phyloP scores from a whole-genome alignment of 192 early-diverging fungal genomes.

The Dissophora ornata region DNA sequence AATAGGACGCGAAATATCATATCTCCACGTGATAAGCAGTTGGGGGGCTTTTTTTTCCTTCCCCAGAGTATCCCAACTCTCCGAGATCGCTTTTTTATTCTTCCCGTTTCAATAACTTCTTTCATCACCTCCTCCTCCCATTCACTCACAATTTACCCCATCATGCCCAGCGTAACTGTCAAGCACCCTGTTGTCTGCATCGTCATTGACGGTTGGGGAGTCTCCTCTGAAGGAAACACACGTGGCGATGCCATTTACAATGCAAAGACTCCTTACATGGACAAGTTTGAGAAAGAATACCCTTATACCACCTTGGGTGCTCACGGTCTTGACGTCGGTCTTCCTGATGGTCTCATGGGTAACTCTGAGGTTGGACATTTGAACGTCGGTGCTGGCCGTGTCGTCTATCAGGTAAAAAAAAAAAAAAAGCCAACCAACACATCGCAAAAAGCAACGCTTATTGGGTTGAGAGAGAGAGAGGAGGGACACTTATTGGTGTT shows the following conservation, averaged over 20 bases:
- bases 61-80: not conserved
- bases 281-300: constrained; percentile 77
- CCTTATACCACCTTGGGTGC: constrained; percentile 85
- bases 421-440: not conserved
- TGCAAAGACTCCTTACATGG: constrained; percentile 95
- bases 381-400: constrained; percentile 99
- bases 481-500: not conserved
- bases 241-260: constrained; percentile 93
- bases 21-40: no score
- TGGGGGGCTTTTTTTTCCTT: not conserved
- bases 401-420: constrained; percentile 91
- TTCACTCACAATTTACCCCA: constrained; percentile 3
- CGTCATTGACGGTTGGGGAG: constrained; percentile 98
- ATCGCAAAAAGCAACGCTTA: not conserved
- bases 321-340: constrained; percentile 95
- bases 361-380: constrained; percentile 99
- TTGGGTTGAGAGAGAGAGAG: not conserved
- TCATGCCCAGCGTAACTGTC: constrained; percentile 25
- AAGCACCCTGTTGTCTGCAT: constrained; percentile 86
- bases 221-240: constrained; percentile 73
- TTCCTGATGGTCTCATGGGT: constrained; percentile 99
- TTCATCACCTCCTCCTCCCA: not conserved
- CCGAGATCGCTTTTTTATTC: not conserved
- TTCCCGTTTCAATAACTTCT: not conserved
- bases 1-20: no score